Base-by-base conservation (phyloP, 371 early-diverging fungal genomes). In the Apophysomyces sp. region DNA sequence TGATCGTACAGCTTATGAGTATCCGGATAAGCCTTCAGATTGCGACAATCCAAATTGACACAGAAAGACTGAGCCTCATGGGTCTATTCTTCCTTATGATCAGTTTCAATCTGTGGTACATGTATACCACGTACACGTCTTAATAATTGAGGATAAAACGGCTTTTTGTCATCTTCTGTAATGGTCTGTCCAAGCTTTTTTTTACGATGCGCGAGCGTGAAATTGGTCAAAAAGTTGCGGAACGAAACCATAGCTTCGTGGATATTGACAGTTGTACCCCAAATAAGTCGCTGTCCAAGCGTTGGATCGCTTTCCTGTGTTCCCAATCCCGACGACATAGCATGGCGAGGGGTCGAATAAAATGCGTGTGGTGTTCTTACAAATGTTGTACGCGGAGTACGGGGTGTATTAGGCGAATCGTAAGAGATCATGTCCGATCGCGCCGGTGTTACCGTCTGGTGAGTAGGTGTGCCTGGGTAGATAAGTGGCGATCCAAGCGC, bases 251-350 rank as follows among this genome's bases (percentile, higher is more conserved):
- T 94, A 40, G 92, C 91, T 49, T 97, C 96, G 44, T 95, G 87
- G 49, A 99, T 91, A 66, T 95, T 94, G 66, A 99, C 91, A 7
- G 94, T 95, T 0, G 99, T 99, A 44, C 99, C 99, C 99, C 99
- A 99, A 61, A 99, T 97, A 58, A 94, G 78, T 53, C 88, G 86
- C 13, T 68, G 70, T 12, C 74, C 59, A 39, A 72, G 37, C 1
- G 86, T 75, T 36, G 80, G 82, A 40, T 82, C 82, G 3, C 66
- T 60, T 16, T 76, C 78, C 63, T 80, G 77, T 1, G 76, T 68
- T 31, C 76, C 77, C 27, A 65, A 31, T n/a, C 55, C 57, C 0
- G 65, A 60, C 27, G 67, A 65, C 15, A 54, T 55, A 16, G 27
- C 56, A 9, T 2, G 57, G 31, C 26, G 66, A 13, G 59, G 57